A percentile compares a stretch with the other conserved stretches of the same genome.
phyloP scores from a whole-genome alignment of 2,329 filamentous ascomycete genomes.

The Fusarium dlaminii region DNA sequence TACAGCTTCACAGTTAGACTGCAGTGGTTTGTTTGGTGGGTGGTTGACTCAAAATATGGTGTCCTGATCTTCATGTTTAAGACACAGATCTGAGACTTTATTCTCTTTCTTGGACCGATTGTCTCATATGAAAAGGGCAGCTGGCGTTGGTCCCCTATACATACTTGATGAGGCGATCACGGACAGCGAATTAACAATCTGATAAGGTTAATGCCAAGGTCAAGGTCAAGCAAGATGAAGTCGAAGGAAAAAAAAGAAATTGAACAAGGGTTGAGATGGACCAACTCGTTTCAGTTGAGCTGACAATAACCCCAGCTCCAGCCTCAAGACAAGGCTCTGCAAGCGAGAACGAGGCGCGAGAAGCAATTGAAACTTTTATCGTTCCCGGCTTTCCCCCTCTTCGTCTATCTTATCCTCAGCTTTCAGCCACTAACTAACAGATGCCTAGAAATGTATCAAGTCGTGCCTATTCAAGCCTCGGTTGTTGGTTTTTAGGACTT shows the following conservation, averaged over 20 bases:
- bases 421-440: background rate
- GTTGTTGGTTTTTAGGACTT: background rate
- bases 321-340: background rate
- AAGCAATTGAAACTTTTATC: background rate
- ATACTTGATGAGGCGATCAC: slow-evolving; percentile 25
- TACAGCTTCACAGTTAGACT: background rate
- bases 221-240: background rate
- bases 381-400: background rate
- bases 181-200: background rate
- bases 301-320: background rate
- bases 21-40: background rate
- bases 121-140: slow-evolving; percentile 14
- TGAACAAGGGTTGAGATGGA: slow-evolving; percentile 1
- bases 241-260: background rate
- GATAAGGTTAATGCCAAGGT: background rate
- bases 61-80: slow-evolving; percentile 10
- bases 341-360: background rate
- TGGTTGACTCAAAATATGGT: background rate
- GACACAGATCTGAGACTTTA: slow-evolving; percentile 29
- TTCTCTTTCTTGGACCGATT: slow-evolving; percentile 3
- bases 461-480: background rate
- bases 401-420: background rate
- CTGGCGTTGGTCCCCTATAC: background rate
- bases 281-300: slow-evolving; percentile 20
- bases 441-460: background rate